phyloP scores from a whole-genome alignment of 1,284 basidiomycete genomes.

The Albatrellus sp. region DNA sequence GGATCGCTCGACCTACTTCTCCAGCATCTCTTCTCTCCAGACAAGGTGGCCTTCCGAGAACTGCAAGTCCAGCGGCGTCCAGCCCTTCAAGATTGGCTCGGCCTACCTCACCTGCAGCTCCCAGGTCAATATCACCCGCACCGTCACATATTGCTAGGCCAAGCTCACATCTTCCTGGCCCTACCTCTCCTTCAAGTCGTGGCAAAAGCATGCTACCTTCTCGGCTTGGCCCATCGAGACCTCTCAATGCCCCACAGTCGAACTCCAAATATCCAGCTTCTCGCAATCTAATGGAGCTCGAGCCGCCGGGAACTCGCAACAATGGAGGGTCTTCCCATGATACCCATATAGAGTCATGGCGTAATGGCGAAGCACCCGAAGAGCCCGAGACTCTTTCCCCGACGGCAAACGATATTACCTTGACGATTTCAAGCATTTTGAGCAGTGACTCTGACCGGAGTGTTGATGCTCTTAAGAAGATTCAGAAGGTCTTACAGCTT shows the following conservation, averaged over 20 bases:
- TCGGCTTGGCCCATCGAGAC: constrained; percentile 49
- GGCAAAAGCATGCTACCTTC: constrained; percentile 62
- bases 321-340: constrained; percentile 11
- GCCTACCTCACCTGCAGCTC: constrained; percentile 45
- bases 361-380: constrained; percentile 22
- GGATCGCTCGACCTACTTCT: constrained; percentile 39
- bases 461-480: constrained; percentile 89
- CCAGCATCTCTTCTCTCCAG: constrained; percentile 29
- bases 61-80: constrained; percentile 50
- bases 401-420: constrained; percentile 38
- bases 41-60: constrained; percentile 36
- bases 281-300: neutral
- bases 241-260: constrained; percentile 17
- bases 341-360: constrained; percentile 12
- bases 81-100: constrained; percentile 43
- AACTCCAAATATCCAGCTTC: constrained; percentile 1
- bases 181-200: constrained; percentile 36
- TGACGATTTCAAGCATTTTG: constrained; percentile 73
- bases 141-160: constrained; percentile 26
- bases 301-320: constrained; percentile 1
- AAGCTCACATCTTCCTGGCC: constrained; percentile 22
- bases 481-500: constrained; percentile 71
- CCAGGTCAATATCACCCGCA: constrained; percentile 42
- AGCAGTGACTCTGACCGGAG: constrained; percentile 77
- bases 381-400: constrained; percentile 8